Evolutionary conservation across 352 stramenopile genomes (phyloP).

Genomic region (Pythium periplocum): DNA sequence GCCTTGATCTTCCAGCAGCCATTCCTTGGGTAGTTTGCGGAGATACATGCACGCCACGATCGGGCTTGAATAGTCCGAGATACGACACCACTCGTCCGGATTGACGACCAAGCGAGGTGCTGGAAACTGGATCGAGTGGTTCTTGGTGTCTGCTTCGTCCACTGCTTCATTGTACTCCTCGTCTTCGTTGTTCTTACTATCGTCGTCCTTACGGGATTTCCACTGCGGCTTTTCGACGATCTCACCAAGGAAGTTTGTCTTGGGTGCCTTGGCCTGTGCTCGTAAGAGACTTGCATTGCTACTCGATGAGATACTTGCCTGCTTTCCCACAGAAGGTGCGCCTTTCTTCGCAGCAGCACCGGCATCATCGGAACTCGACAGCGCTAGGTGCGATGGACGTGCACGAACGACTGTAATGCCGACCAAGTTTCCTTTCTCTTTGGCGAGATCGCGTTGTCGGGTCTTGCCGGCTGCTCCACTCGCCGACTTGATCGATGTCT

Average conservation of each 20-base stretch:
- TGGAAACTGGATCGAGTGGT: constrained; percentile 21
- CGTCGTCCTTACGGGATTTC: constrained; percentile 11
- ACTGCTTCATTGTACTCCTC: background rate
- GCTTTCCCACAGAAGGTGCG: too few species aligned
- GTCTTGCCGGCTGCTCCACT: constrained; percentile 28
- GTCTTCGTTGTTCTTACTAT: constrained; percentile 2
- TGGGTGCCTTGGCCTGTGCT: constrained; percentile 39
- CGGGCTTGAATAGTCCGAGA: constrained; percentile 55
- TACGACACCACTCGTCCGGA: constrained; percentile 67
- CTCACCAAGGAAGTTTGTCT: constrained; percentile 72
- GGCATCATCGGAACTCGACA: too few species aligned
- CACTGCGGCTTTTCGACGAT: constrained; percentile 40
- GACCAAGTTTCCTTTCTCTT: constrained; percentile 57
- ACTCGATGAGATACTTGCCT: constrained; percentile 1
- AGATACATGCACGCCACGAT: constrained; percentile 57
- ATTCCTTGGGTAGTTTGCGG: constrained; percentile 58
- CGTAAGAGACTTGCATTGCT: constrained; percentile 32
- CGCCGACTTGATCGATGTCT: constrained; percentile 49
- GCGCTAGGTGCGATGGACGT: too few species aligned
- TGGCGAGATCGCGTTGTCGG: constrained; percentile 46
- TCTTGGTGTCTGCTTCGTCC: background rate
- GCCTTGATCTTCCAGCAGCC: constrained; percentile 37
- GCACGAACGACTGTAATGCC: constrained; percentile 47
- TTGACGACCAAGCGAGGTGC: constrained; percentile 62
- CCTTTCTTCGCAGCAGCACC: too few species aligned